Conservation (phyloP, 345 rosid species). For the Populus davidiana region DNA sequence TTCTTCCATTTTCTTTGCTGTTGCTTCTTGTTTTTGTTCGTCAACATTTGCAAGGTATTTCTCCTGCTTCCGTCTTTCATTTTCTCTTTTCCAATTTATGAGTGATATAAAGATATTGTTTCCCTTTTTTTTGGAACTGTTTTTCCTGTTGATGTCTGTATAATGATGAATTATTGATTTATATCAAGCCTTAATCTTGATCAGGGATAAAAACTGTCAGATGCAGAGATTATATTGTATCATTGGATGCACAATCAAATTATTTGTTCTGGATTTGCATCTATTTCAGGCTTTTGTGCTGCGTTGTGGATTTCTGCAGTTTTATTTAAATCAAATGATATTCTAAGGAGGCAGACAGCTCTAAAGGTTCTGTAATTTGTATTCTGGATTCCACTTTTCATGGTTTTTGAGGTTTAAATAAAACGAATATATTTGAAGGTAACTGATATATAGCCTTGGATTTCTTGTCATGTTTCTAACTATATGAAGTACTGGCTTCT, state of each 20-base stretch:
- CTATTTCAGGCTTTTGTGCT: constrained; percentile 43
- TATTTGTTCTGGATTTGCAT: background rate
- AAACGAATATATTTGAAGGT: background rate
- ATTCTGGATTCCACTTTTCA: background rate
- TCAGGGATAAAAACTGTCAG: background rate
- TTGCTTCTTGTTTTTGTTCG: constrained; percentile 53
- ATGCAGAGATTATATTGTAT: background rate
- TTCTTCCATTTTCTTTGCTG: constrained; percentile 54
- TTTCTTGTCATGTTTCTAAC: background rate
- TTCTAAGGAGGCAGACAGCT: constrained; percentile 59
- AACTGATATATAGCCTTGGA: background rate
- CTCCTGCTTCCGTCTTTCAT: background rate
- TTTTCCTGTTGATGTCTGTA: background rate
- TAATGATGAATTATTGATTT: too few relatives aligned
- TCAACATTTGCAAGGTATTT: constrained; percentile 61
- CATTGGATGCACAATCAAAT: background rate
- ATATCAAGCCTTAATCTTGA: background rate
- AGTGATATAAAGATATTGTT: background rate
- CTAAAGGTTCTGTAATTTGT: constrained; percentile 37
- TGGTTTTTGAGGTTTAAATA: background rate
- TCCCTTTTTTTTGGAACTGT: background rate
- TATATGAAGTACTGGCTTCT: constrained; percentile 5
- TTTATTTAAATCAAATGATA: constrained; percentile 55
- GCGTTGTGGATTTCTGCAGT: constrained; percentile 52
- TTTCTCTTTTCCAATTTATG: background rate